Base-by-base conservation (phyloP, 2,329 filamentous ascomycete species). In the Alternaria sp. region DNA sequence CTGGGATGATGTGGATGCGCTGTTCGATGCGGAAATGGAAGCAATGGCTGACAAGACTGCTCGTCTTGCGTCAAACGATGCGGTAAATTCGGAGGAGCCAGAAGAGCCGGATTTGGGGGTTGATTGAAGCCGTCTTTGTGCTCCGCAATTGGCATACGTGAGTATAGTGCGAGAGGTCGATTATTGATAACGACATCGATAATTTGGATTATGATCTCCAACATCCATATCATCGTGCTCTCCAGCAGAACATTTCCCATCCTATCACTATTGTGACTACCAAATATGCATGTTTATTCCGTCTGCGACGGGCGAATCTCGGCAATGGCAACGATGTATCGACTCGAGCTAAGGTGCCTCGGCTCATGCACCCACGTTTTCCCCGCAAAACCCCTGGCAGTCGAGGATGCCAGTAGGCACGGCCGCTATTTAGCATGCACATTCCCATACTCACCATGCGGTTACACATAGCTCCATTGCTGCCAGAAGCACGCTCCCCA, bases 361-460 rank as follows among this genome's bases (percentile, higher is more conserved):
- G 71, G 71, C 63, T 66, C 66, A 45, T 49, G 51, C 45, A 14
- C 44, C n/a, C 21, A 46, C 26, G 33, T 51, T 55, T 58, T 64
- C 70, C 67, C 71, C 71, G 66, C 69, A 65, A 60, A 58, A 67
- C 59, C 65, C 67, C 64, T 64, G 67, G 43, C 46, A 20, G 25
- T 50, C 30, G 61, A 60, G 65, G 61, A 49, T 21, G 23, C 30
- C 28, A 60, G 46, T 58, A 66, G 64, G 47, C 15, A 47, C 61
- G 58, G 45, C 64, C 66, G 66, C 65, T 76, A 74, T 71, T 71
- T 75, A 75, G 67, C 65, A 71, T 51, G 60, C 53, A 64, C 62
- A 65, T 64, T 68, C 70, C 72, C 71, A 66, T 65, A 70, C 61
- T 66, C 55, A 55, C 61, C 53, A 70, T 75, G 69, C 20, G 20